Evolutionary conservation across 306 rosid genomes (phyloP), one percentile per base, ranked within the genome.

Genomic region (Sindora glabra): DNA sequence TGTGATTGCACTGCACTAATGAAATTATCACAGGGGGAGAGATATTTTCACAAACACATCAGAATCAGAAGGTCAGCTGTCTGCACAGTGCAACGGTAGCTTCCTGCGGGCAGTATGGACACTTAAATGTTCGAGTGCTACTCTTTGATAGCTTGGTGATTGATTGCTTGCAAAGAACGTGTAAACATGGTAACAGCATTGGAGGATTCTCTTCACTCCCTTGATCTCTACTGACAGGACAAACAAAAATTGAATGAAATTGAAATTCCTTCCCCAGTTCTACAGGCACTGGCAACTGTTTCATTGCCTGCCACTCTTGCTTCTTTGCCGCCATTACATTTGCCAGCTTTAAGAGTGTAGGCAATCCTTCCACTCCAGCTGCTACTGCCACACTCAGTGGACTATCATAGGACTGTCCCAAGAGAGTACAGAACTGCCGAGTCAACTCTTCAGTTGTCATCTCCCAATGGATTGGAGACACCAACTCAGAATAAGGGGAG

Each of bases 141-240:
- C 76, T 89, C 70, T 88, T 88, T 0, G 94, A 80, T 47, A 89
- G 47, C 80, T 81, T 83, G 76, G 65, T 34, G 65, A 89, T 85
- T 6, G 96, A 89, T 57, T 89, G 96, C 79, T 83, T 83, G 84
- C 95, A 89, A 38, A 89, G 96, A 68, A 82, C 96, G 47, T 89
- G 96, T 40, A 79, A 77, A 62, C 97, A 89, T 8, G 97, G 91
- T 73, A 89, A 72, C 70, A 86, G 38, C 95, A 86, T 81, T 2
- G 97, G 89, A 11, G 91, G 95, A 81, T 89, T 89, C 71, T 86
- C 97, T 8, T 86, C 89, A 34, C 87, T 86, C 19, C 78, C 74
- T 77, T 86, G 95, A 32, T 89, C 97, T 72, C 91, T 75, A 52
- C 91, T 86, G 64, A 89, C 97, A 3, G 95, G 97, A 79, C 97